These are phyloP conservation scores for Botryotinia convoluta DNA, from an alignment of 2,329 filamentous ascomycete species.

Conservation along the genomic window DNA sequence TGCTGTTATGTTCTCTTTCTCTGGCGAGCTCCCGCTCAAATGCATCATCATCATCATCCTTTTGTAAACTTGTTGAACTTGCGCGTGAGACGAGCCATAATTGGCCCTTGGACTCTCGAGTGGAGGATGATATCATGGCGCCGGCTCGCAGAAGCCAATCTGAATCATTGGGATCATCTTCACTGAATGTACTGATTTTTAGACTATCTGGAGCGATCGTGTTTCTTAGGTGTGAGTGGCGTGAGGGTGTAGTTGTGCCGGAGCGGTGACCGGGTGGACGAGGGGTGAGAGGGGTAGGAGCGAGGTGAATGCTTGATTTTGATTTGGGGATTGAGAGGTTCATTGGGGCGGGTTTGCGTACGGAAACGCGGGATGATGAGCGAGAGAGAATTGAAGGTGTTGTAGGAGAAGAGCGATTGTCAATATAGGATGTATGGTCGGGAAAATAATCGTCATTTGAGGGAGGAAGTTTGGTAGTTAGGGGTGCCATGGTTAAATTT, in stretches of 20 bases:
- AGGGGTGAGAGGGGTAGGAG: conserved; percentile 23
- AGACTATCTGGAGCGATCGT: conserved; percentile 31
- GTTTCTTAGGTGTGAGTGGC: conserved; percentile 25
- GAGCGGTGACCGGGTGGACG: conserved; percentile 28
- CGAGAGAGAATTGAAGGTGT: conserved; percentile 62
- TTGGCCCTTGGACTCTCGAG: conserved; percentile 66
- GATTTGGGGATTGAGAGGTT: conserved; percentile 50
- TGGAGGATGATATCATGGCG: conserved; percentile 58
- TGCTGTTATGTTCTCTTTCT: conserved; percentile 49
- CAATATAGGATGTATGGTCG: conserved; percentile 53
- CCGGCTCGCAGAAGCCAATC: conserved; percentile 66
- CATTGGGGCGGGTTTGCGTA: conserved; percentile 38
- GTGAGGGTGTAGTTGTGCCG: conserved; percentile 30
- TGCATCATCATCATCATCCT: conserved; percentile 52
- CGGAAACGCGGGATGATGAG: conserved; percentile 51
- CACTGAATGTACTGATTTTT: conserved; percentile 32
- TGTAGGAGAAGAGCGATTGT: conserved; percentile 61
- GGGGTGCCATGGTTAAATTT: conserved; percentile 60
- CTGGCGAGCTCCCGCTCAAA: conserved; percentile 52
- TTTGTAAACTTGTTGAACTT: conserved; percentile 60
- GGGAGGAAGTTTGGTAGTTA: conserved; percentile 60
- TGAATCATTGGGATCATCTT: conserved; percentile 48
- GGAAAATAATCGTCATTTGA: conserved; percentile 49
- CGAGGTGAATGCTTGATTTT: conserved; percentile 60
- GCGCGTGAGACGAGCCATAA: conserved; percentile 64